Base-by-base conservation (phyloP, 179 eudicot species). In the Drosera spatulata region DNA sequence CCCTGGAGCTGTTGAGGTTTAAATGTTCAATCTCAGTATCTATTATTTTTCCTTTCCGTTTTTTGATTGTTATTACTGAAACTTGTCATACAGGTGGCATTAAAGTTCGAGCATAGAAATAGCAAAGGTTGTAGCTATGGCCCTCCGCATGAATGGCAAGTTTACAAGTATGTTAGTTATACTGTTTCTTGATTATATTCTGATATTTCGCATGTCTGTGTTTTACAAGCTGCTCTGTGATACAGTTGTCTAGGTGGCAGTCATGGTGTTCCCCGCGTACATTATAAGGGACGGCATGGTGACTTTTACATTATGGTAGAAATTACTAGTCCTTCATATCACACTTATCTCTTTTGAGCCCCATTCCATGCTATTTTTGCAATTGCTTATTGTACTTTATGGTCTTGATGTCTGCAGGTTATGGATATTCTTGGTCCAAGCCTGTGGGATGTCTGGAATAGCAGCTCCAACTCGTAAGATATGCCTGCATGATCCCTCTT, bases 351-450 rank as follows among this genome's bases (percentile, higher is more conserved):
- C 45, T 43, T 43, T 43, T 43, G 5, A 43, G 8, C 6, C 8
- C 6, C 45, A 43, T 4, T 43, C 8, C 8, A 43, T 52, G 8
- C 55, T 52, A n/a, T 52, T 6, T 52, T 33, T 52, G 7, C 2
- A 44, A 10, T 50, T 48, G 15, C 46, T 10, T 38, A 49, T 45
- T 69, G 73, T 37, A 53, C 41, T 54, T 37, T 12, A 13, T 52
- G 6, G 14, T 33, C 55, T 43, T 4, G 45, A 65, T 37, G 3
- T 45, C 52, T 60, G 66, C 78, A 87, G 95, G 88, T 85, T 52
- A 85, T 87, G 95, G 95, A 87, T 73, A 79, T 82, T 72, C 79
- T 87, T 57, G 95, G 95, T 58, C 88, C 95, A 48, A 87, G 86
- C 73, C 69, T 87, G 70, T 87, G 88, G 88, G 91, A 87, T 79